Base-by-base conservation (phyloP, 139 green algal genomes). In the Chlamydomonas incerta region DNA sequence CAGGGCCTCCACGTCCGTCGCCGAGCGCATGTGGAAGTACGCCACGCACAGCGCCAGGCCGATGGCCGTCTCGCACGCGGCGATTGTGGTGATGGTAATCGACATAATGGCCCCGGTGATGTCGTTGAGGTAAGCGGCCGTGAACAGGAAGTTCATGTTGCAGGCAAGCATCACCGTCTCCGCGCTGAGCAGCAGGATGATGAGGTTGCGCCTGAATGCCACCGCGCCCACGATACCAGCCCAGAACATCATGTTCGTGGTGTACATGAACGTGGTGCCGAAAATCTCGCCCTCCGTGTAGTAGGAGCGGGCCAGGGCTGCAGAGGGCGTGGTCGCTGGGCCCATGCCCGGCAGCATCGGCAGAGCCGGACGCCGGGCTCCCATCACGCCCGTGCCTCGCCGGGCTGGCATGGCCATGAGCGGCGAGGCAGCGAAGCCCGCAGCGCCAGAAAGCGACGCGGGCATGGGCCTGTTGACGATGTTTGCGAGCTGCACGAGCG, bases 111-210 rank as follows among this genome's bases (percentile, higher is more conserved):
- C 82, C 4, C 89, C 89, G 52, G 86, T 90, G 60, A 92, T 89
- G 82, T 92, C 89, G 71, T 92, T 90, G 18, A 92, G 74, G 82
- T 92, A 92, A 0, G 89, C 86, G 17, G 89, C 58, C 0, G 81
- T 71, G 82, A 90, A 92, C 23, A 92, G 72, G 66, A 92, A 92
- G 72, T 92, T 90, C 76, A 92, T 89, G 82, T 90, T 92, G 89
- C 89, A 92, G 13, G 89, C 89, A 18, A 92, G 82, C 86, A 92
- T 90, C 28, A 92, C 82, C 1, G 89, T 87, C 72, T 92, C 89
- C 4, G 89, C 88, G 76, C 79, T 83, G 20, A 90, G 82, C 63
- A 92, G 86, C 85, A 92, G 86, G 41, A 92, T 85, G 41, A 92
- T 90, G 26, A 92, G 71, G 82, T 92, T 92, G 2, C 89, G 76